phyloP scores from a whole-genome alignment of 2,329 filamentous ascomycete species.

The Zalaria obscura region DNA sequence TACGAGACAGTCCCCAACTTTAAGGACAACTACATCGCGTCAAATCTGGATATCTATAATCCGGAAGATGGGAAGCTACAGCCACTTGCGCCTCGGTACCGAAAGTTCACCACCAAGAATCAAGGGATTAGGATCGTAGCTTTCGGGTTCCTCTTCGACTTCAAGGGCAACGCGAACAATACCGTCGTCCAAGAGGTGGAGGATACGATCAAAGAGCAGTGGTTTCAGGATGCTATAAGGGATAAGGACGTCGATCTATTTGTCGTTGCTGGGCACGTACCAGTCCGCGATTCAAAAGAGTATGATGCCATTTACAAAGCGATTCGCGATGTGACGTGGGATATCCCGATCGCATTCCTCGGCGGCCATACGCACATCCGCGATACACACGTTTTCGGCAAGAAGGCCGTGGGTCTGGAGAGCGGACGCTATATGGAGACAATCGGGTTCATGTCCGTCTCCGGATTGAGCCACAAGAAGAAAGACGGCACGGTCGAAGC shows the following conservation, averaged over 20 bases:
- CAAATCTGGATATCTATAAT: constrained; percentile 80
- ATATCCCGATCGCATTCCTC: constrained; percentile 81
- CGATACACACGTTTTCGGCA: constrained; percentile 69
- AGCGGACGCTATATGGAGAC: constrained; percentile 92
- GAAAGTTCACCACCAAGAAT: constrained; percentile 84
- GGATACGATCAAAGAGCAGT: constrained; percentile 66
- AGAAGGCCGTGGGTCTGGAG: constrained; percentile 62
- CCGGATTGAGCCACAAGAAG: constrained; percentile 40
- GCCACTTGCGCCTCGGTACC: constrained; percentile 68
- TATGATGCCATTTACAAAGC: constrained; percentile 64
- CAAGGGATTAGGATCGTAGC: constrained; percentile 71
- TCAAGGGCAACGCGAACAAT: constrained; percentile 81
- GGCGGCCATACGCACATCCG: constrained; percentile 84
- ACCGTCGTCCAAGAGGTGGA: constrained; percentile 69
- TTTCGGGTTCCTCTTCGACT: constrained; percentile 93
- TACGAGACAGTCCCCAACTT: constrained; percentile 72
- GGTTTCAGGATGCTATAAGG: constrained; percentile 79
- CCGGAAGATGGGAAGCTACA: constrained; percentile 54
- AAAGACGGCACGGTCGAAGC: constrained; percentile 12
- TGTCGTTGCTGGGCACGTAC: constrained; percentile 73
- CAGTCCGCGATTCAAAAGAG: constrained; percentile 60
- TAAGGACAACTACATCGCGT: constrained; percentile 67
- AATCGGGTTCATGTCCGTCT: constrained; percentile 81
- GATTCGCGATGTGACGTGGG: constrained; percentile 62
- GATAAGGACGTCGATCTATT: constrained; percentile 73